Base-by-base conservation (phyloP, 257 asterid species). In the Gentiana macrophylla region DNA sequence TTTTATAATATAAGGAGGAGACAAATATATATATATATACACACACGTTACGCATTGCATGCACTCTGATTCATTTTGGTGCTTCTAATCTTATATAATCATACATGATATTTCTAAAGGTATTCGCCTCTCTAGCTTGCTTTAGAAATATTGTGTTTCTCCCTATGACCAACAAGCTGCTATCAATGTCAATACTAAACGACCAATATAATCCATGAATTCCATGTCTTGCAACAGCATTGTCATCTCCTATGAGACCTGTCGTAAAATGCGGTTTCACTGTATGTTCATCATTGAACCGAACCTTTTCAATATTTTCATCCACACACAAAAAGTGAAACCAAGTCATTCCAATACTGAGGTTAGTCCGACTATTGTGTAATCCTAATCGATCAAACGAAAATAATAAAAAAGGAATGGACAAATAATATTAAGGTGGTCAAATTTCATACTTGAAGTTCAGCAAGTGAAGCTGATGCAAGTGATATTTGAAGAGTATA, bases 151-250 rank as follows among this genome's bases (percentile, higher is more conserved):
- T 70, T 7, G 64, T 53, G 52, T 89, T 83, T 3, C 50, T 75
- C 9, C 77, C 64, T 2, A 7, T 2, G 3, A 15, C 13, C 12
- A 89, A 81, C n/a, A 61, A 45, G 37, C 75, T 67, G 5, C 81
- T 79, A 24, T 66, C 65, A 48, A 89, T 37, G 55, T 50, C 62
- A 35, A 83, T 62, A 37, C 70, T 73, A 37, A 67, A 89, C 15
- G 80, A 54, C 82, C 85, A 74, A 24, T 89, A 81, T 41, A 79
- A 45, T 53, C 97, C 97, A 66, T 72, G 95, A 56, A 86, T 89
- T 2, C 97, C 95, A 66, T 89, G 97, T 35, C 97, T 79, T 2
- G 95, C 97, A 37, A 89, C 80, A 2, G 94, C 57, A 36, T 89
- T 89, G 73, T 89, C 97, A 52, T 61, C 75, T 1, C 97, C 95